Base-by-base conservation (phyloP, 169 alveolate genomes). In the Fabrea salina region DNA sequence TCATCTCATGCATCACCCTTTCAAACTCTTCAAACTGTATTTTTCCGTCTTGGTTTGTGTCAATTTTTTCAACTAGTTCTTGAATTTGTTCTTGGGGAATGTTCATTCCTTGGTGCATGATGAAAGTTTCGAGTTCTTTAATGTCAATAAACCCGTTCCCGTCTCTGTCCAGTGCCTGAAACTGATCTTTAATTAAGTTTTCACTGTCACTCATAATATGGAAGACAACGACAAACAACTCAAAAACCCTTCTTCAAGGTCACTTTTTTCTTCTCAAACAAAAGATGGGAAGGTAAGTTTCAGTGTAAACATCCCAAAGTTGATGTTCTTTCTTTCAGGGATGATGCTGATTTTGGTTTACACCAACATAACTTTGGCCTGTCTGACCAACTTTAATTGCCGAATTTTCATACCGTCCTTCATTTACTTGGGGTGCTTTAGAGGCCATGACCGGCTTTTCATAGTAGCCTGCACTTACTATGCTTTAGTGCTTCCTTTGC, bases 361-460 rank as follows among this genome's bases (percentile, higher is more conserved):
- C 32, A 66, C 50, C 8, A 70, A 70, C 32, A 16, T 70, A 25
- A 43, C 32, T 44, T n/a, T 70, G 5, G 79, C 67, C 13, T 70
- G 79, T 50, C 25, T 50, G 35, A 70, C 79, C 0, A 70, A 70
- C 35, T 70, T 70, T 70, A 4, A 40, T 3, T 70, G 79, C 44
- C 16, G 44, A 7, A 70, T 19, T 5, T 70, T 70, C 68, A 13
- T 70, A 2, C 79, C 79, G 19, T 47, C 54, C 0, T 44, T 37
- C 19, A 37, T 27, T 41, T 70, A 70, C 32, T n/a, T 70, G 16
- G 79, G 79, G 35, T 70, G 79, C 49, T 70, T 70, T n/a, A 41
- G 79, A 70, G 79, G 79, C 16, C 79, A 70, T 70, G 79, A 70
- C 37, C n/a, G 79, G 22, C n/a, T 70, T 19, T 70, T 70, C 37